Evolutionary conservation across 345 rosid species (phyloP).

Genomic region (Jatropha curcas): DNA sequence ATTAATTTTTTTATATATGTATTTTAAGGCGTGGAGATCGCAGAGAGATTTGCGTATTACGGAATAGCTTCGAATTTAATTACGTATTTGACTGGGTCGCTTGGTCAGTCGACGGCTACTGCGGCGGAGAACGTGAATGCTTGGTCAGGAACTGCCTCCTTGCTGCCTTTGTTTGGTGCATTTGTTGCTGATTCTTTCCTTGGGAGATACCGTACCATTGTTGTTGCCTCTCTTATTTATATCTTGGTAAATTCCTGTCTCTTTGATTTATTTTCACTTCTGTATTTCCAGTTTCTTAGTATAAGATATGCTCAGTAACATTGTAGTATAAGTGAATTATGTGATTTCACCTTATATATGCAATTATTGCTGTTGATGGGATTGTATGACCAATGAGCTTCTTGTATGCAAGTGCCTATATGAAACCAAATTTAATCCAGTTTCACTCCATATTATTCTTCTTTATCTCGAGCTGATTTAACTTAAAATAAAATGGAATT

Average conservation of each 20-base stretch:
- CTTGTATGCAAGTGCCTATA: no score
- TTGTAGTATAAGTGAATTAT: neutral
- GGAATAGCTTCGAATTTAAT: conserved; percentile 27
- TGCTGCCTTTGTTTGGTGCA: conserved; percentile 29
- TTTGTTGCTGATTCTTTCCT: conserved; percentile 30
- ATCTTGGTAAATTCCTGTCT: conserved; percentile 15
- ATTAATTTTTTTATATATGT: neutral
- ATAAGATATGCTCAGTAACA: neutral
- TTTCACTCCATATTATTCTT: no score
- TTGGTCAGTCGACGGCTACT: conserved; percentile 29
- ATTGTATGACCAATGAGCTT: no score
- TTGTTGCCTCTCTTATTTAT: conserved; percentile 25
- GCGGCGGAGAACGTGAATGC: conserved; percentile 31
- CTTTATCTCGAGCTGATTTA: no score
- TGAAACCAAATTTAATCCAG: no score
- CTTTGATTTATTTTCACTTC: neutral
- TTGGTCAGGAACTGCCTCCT: conserved; percentile 19
- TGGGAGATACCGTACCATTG: conserved; percentile 26
- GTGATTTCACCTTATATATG: no score
- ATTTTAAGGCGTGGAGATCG: conserved; percentile 22
- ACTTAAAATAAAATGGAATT: no score
- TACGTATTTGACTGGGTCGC: conserved; percentile 30
- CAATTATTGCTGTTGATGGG: no score
- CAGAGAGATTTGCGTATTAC: conserved; percentile 27
- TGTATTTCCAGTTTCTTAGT: neutral